These are phyloP conservation scores for Phytopythium mirpurense DNA, from an alignment of 352 stramenopile species.

Conservation along the genomic window DNA sequence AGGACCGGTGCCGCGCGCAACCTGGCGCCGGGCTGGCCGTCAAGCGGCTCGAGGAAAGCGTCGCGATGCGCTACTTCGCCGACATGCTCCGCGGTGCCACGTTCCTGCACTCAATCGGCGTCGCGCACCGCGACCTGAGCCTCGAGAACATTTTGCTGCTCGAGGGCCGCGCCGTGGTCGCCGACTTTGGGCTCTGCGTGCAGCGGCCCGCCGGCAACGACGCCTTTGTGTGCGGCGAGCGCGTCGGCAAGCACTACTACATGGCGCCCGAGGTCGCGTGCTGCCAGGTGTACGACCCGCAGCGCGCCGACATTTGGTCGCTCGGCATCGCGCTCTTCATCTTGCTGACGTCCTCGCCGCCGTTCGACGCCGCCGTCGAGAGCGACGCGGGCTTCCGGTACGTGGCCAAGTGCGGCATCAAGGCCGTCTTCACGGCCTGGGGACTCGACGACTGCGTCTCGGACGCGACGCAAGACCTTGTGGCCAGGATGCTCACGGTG, in stretches of 20 bases:
- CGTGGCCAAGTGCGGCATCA: constrained; percentile 67
- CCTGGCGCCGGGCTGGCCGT: neutral
- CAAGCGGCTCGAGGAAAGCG: constrained; percentile 38
- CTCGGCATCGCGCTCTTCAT: constrained; percentile 93
- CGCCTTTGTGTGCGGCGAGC: constrained; percentile 49
- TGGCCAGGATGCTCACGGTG: constrained; percentile 69
- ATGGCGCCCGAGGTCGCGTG: constrained; percentile 94
- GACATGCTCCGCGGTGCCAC: constrained; percentile 63
- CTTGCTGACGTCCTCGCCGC: constrained; percentile 89
- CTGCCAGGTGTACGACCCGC: constrained; percentile 88
- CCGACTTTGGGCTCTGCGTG: constrained; percentile 67
- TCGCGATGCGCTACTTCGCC: constrained; percentile 48
- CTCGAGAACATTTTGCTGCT: constrained; percentile 96
- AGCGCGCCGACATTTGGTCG: constrained; percentile 91
- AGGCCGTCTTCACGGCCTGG: constrained; percentile 71
- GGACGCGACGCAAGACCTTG: constrained; percentile 52
- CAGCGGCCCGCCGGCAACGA: constrained; percentile 44
- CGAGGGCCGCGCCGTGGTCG: constrained; percentile 47
- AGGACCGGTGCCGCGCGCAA: constrained; percentile 1
- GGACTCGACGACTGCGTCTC: constrained; percentile 34
- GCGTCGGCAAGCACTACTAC: constrained; percentile 94
- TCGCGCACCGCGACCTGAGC: constrained; percentile 93
- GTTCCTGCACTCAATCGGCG: constrained; percentile 62
- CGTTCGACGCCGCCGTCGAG: constrained; percentile 85
- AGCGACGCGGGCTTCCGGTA: constrained; percentile 88